Percentiles rank a stretch among this genome's conserved stretches.
Conservation (phyloP, 148 eudicot genomes). For the Diospyros kaki region DNA sequence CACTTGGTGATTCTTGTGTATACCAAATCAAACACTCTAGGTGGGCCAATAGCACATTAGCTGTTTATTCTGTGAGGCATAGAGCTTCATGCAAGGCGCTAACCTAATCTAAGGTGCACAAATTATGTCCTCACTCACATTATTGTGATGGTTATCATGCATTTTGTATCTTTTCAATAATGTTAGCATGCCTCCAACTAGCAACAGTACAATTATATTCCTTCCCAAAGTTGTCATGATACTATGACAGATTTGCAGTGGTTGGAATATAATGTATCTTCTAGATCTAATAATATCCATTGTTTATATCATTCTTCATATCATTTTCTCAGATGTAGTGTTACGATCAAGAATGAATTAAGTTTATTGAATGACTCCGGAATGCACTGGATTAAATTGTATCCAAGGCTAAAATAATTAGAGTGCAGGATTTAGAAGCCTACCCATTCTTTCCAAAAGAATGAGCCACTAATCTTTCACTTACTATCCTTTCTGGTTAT, state of each 20-base stretch:
- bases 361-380: not conserved
- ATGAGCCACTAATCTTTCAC: not conserved
- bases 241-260: not conserved
- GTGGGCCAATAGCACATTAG: not conserved
- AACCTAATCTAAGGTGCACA: not conserved
- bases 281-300: not conserved
- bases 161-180: not conserved
- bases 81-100: constrained; percentile 1
- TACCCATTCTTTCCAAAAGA: not conserved
- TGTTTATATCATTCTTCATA: not conserved
- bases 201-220: not conserved
- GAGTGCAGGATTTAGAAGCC: not conserved
- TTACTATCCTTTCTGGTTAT: not conserved
- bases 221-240: not conserved
- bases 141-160: not conserved
- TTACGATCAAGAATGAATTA: not conserved
- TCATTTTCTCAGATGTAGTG: not conserved
- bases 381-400: not conserved
- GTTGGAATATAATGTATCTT: too few species aligned
- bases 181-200: not conserved
- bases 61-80: not conserved
- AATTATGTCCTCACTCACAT: not conserved
- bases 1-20: not conserved
- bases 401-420: not conserved
- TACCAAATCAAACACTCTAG: not conserved